Evolutionary conservation across 148 eudicot genomes (phyloP).

Genomic region (Beta vulgaris): DNA sequence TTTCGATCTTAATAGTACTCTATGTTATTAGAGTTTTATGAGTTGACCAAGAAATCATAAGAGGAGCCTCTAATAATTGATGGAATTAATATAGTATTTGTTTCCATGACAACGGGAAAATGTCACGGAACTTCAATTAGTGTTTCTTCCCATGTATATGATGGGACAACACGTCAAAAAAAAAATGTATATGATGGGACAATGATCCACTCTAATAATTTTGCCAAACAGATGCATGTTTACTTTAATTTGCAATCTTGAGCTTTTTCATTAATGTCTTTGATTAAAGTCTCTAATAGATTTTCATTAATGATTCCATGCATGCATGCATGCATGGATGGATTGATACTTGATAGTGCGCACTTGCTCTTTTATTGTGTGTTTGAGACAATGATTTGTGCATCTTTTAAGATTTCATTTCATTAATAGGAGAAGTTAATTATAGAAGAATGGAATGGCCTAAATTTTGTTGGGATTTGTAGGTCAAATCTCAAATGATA

Average conservation of each 20-base stretch:
- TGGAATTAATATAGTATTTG: background rate
- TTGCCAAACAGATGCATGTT: conserved; percentile 10
- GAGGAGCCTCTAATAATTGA: background rate
- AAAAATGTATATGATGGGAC: conserved; percentile 20
- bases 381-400: conserved; percentile 16
- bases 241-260: background rate
- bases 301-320: background rate
- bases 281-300: background rate
- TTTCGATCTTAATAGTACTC: background rate
- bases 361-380: conserved; percentile 15
- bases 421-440: background rate
- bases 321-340: background rate
- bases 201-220: conserved; percentile 23
- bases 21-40: background rate
- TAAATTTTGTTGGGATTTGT: too few relatives aligned
- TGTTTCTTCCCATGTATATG: conserved; percentile 4
- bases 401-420: too few relatives aligned
- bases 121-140: conserved; percentile 20
- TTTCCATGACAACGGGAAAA: conserved; percentile 14
- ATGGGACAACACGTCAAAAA: too few relatives aligned
- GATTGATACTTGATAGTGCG: background rate
- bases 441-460: background rate
- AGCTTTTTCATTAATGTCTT: background rate
- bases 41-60: background rate
- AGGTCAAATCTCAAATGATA: too few relatives aligned